Percentiles rank a stretch among this genome's conserved stretches.
Evolutionary conservation across 371 early-diverging fungal species (phyloP).

Genomic region (Mortierella sp.): DNA sequence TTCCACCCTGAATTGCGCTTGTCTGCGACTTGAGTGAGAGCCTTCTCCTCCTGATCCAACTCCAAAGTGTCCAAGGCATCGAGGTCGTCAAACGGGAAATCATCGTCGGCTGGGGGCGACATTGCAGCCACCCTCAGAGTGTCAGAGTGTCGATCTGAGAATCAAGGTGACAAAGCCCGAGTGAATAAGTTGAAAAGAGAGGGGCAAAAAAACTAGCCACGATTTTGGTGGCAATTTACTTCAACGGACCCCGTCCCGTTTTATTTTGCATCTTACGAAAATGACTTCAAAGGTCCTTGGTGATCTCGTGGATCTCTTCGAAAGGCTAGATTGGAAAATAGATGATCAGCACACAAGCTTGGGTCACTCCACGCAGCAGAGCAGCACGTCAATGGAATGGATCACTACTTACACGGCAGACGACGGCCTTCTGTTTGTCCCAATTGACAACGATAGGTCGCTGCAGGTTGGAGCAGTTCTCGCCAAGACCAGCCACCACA

Average conservation of each 20-base stretch:
- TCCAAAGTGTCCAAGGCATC: conserved; percentile 19
- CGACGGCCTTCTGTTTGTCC: conserved; percentile 20
- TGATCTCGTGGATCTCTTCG: conserved; percentile 25
- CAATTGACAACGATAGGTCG: conserved; percentile 36
- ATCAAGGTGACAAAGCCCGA: too few species aligned
- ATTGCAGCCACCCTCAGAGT: conserved; percentile 11
- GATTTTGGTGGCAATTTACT: too few species aligned
- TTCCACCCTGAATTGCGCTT: background rate
- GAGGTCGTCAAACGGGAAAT: conserved; percentile 35
- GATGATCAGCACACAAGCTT: too few species aligned
- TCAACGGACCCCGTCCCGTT: background rate
- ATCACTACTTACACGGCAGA: too few species aligned
- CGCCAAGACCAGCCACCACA: conserved; percentile 9
- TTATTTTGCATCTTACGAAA: background rate
- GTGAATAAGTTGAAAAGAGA: too few species aligned
- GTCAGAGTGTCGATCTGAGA: too few species aligned
- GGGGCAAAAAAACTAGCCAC: too few species aligned
- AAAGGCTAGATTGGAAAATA: too few species aligned
- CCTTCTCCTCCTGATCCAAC: conserved; percentile 25
- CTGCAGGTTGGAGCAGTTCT: conserved; percentile 21
- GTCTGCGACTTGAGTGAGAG: conserved; percentile 10
- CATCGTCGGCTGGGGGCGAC: conserved; percentile 30
- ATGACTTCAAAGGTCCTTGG: conserved; percentile 12
- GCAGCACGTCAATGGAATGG: too few species aligned
- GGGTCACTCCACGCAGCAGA: too few species aligned